Evolutionary conservation across 208 protist genomes (phyloP), one percentile per base, ranked within the genome.

Genomic region (Spironucleus salmonicida): DNA sequence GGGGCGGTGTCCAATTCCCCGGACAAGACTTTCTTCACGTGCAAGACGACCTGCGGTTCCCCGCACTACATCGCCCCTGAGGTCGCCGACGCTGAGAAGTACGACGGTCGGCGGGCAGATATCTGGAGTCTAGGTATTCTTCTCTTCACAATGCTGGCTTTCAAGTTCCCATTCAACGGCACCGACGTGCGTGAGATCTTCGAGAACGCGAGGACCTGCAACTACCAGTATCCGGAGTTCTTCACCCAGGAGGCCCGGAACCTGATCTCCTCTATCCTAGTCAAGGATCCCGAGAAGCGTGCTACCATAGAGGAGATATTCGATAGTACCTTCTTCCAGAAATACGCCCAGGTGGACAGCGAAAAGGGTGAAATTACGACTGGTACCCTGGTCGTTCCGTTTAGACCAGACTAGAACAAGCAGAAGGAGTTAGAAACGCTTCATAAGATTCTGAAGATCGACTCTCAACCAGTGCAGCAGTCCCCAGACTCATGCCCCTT

Each of bases 51-150:
- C 40, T 79, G 76, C n/a, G 76, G 76, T n/a, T 79, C 76, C 11
- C 35, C 76, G 9, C 71, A 79, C 62, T 79, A 79, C 59, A 66
- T 77, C 15, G 76, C 76, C 23, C 76, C 76, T 58, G 76, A 79
- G 34, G 71, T 79, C 9, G 23, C 30, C 1, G 11, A 26, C 2
- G 53, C 39, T 27, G 30, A 19, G 4, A 76, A 59, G 69, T 76
- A 76, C 29, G 69, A 76, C 62, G 62, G 69, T 34, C 45, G 69
- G 11, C 11, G 35, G 7, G 40, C 69, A 23, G 75, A 78, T 39
- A 59, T 78, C 2, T 78, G 75, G 75, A 66, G 42, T 30, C 42
- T 74, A 2, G 75, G 75, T 40, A 35, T 78, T 7, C 30, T 78
- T 7, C 59, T 78, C 29, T 78, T 42, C 34, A 58, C 59, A 11